Percentiles rank a stretch among this genome's conserved stretches.
These are phyloP conservation scores for Taxillus chinensis DNA, from an alignment of 164 flowering plant species.

Conservation along the genomic window DNA sequence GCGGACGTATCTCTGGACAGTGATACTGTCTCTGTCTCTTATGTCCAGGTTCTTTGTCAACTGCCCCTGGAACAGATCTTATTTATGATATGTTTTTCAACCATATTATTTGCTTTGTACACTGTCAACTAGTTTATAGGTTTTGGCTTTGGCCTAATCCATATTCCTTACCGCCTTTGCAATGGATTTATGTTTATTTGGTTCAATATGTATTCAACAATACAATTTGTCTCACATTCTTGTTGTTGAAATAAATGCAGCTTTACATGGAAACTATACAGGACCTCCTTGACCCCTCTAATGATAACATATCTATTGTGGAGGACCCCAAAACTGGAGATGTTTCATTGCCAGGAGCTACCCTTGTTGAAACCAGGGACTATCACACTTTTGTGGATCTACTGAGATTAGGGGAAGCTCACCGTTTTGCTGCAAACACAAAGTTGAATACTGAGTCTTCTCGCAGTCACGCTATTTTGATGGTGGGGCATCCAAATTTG, in stretches of 20 bases:
- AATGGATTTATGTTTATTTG: too few species aligned
- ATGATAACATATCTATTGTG: constrained; percentile 74
- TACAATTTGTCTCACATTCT: background rate
- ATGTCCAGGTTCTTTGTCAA: constrained; percentile 64
- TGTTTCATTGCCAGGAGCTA: constrained; percentile 91
- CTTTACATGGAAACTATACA: constrained; percentile 98
- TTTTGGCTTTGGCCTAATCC: too few species aligned
- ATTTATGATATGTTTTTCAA: background rate
- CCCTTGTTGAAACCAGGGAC: constrained; percentile 64
- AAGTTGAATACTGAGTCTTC: constrained; percentile 94
- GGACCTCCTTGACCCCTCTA: constrained; percentile 86
- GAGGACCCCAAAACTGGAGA: constrained; percentile 97
- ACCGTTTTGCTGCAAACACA: constrained; percentile 93
- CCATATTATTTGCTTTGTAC: too few species aligned
- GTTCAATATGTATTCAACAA: background rate
- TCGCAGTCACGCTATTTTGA: constrained; percentile 89
- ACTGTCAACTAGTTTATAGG: too few species aligned
- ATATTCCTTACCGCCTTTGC: too few species aligned
- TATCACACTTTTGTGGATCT: constrained; percentile 78
- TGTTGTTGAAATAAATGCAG: constrained; percentile 31
- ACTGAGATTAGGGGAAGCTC: constrained; percentile 77
- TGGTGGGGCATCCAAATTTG: constrained; percentile 38
- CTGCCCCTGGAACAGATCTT: background rate
- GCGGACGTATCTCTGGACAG: constrained; percentile 57
- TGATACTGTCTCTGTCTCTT: constrained; percentile 77